Evolutionary conservation across 441 rosid species (phyloP), one percentile per base, ranked within the genome.

Genomic region (Raphanus hybrid): DNA sequence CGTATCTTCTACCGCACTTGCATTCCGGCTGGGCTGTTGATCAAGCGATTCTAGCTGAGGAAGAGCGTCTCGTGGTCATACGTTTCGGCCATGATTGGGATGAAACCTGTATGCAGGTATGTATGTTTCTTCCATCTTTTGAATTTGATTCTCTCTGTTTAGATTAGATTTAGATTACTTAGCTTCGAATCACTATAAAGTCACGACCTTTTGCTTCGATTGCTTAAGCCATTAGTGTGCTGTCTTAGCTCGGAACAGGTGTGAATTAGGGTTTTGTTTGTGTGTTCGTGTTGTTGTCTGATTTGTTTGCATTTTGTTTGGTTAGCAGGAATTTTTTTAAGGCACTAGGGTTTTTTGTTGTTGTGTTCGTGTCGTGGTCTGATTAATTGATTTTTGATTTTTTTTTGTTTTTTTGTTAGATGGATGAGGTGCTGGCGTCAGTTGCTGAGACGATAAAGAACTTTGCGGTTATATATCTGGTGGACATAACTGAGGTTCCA

Each of bases 1-100:
- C 96, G 85, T 91, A 91, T 62, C 80, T 92, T 78, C 86, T 92
- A 59, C 97, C 97, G 7, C 97, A 92, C 68, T 78, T 92, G 83
- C 96, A 91, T 83, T 88, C 98, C 1, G 96, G 98, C n/a, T 89
- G 96, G 98, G 98, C 93, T 1, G 98, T 89, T 1, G 96, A 91
- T 80, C 96, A 92, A 82, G 86, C 96, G 71, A 92, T 91, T 71
- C 78, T 92, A 10, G 89, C 94, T 10, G 94, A 91, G 83, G 98
- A 92, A 82, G 96, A 91, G 81, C 93, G 94, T 70, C 87, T 90
- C 54, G 96, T 89, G 15, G 83, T 89, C 87, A 88, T 92, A 61
- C 85, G 94, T 9, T 92, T 91, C 85, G 96, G 96, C 73, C 98
- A 88, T 64, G 98, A 92, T 76, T 92, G 98, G 98, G 98, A 92